A percentile compares a stretch with the other conserved stretches of the same genome.
phyloP scores from a whole-genome alignment of 2,329 filamentous ascomycete genomes.

The Colletotrichum sp. region DNA sequence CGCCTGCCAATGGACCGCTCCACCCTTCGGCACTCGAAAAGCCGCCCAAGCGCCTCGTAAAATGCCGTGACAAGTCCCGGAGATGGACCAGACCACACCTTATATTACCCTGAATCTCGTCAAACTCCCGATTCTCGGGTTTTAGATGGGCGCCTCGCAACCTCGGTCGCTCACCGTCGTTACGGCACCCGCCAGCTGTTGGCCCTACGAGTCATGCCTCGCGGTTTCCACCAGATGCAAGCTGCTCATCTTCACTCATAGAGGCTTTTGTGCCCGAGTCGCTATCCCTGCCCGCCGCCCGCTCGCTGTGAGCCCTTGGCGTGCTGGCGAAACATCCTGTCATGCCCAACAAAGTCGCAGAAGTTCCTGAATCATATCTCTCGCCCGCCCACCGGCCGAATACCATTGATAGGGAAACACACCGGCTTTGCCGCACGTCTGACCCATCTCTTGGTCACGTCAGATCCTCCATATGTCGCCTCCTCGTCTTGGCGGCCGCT shows the following conservation, averaged over 20 bases:
- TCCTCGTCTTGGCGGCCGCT: constrained; percentile 3
- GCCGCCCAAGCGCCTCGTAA: constrained; percentile 17
- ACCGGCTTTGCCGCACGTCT: constrained; percentile 6
- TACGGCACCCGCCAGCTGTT: background rate
- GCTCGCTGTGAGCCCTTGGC: constrained; percentile 2
- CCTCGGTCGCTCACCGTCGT: constrained; percentile 11
- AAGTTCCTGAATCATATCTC: constrained; percentile 14
- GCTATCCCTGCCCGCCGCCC: background rate
- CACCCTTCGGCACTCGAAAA: constrained; percentile 20
- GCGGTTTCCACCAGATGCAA: background rate
- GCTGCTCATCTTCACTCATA: constrained; percentile 6
- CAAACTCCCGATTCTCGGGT: constrained; percentile 9
- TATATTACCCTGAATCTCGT: constrained; percentile 19
- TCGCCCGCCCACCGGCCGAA: constrained; percentile 1
- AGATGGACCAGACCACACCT: constrained; percentile 20
- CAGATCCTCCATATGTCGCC: background rate
- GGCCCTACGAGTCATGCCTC: constrained; percentile 7
- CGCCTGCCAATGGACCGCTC: constrained; percentile 10
- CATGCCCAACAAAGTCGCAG: constrained; percentile 9
- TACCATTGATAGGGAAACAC: background rate
- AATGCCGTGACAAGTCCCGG: constrained; percentile 21
- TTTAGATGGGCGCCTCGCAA: background rate
- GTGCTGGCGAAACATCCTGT: background rate
- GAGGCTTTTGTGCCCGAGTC: background rate
- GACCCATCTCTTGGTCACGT: constrained; percentile 13